Percentiles rank a stretch among this genome's conserved stretches.
phyloP scores from a whole-genome alignment of 768 basidiomycete species.

The Tricholoma furcatifolium region DNA sequence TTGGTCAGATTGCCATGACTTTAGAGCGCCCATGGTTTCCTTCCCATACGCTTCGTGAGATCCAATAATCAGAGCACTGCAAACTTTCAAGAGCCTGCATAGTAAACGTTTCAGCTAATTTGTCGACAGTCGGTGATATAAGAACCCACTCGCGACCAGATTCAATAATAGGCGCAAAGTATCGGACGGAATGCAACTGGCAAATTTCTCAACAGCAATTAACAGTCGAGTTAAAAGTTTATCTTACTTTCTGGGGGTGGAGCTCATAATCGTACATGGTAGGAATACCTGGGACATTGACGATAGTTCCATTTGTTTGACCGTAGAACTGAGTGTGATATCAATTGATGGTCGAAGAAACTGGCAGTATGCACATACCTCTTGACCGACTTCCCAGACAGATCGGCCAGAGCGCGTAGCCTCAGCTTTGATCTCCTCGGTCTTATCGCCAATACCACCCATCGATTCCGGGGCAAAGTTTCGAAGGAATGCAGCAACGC shows the following conservation, averaged over 20 bases:
- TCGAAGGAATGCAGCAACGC: slow-evolving; percentile 10
- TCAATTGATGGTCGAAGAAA: not conserved
- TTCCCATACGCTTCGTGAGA: slow-evolving; percentile 16
- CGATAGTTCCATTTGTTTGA: slow-evolving; percentile 15
- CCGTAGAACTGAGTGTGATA: slow-evolving; percentile 13
- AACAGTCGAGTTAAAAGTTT: no score
- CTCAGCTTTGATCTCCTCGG: slow-evolving; percentile 11
- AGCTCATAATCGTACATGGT: slow-evolving; percentile 22
- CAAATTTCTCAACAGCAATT: no score
- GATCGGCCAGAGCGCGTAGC: slow-evolving; percentile 8
- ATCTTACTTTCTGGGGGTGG: slow-evolving; percentile 14
- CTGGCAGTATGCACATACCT: slow-evolving; percentile 6
- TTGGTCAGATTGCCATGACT: slow-evolving; percentile 13
- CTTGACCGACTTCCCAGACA: slow-evolving; percentile 13
- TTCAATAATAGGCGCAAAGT: not conserved
- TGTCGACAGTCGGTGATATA: not conserved
- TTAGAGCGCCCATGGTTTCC: slow-evolving; percentile 11
- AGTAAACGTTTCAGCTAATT: not conserved
- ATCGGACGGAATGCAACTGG: slow-evolving; percentile 3
- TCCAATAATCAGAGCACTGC: slow-evolving; percentile 14
- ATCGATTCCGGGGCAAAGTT: slow-evolving; percentile 17
- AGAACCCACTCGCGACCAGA: slow-evolving; percentile 1
- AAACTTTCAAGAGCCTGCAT: slow-evolving; percentile 2
- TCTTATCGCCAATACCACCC: slow-evolving; percentile 19
- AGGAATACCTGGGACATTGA: slow-evolving; percentile 20